These are phyloP conservation scores for Coriaria nepalensis DNA, from an alignment of 306 rosid species.

Conservation along the genomic window DNA sequence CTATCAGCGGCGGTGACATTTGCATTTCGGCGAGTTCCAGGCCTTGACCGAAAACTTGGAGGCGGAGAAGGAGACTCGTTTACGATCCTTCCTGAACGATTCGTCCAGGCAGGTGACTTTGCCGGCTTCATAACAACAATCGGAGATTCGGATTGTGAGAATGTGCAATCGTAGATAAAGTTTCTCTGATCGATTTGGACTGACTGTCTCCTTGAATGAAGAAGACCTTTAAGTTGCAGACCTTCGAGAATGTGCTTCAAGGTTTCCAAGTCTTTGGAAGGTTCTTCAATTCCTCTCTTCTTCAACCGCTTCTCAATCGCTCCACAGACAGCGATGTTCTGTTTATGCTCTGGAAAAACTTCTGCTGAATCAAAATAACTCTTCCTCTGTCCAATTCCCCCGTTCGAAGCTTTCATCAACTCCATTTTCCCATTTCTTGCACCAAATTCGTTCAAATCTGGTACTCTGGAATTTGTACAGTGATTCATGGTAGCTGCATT, in stretches of 20 bases:
- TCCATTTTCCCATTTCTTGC: conserved; percentile 19
- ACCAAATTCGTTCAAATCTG: conserved; percentile 12
- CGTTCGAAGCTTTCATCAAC: conserved; percentile 18
- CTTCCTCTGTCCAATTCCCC: conserved; percentile 55
- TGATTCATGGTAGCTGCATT: conserved; percentile 5
- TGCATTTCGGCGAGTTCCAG: neutral
- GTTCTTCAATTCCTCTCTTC: conserved; percentile 70
- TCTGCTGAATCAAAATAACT: conserved; percentile 69
- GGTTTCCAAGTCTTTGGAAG: conserved; percentile 60
- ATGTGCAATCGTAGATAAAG: conserved; percentile 7
- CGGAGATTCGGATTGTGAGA: conserved; percentile 31
- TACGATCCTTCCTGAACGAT: conserved; percentile 20
- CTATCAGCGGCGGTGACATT: conserved; percentile 9
- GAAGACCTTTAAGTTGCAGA: conserved; percentile 78
- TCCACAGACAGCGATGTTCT: conserved; percentile 33
- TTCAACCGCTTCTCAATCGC: conserved; percentile 60
- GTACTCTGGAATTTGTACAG: conserved; percentile 15
- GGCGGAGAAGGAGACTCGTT: conserved; percentile 32
- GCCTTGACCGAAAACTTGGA: conserved; percentile 31
- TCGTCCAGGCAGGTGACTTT: conserved; percentile 20
- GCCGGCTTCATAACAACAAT: conserved; percentile 59
- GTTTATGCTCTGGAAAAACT: conserved; percentile 68
- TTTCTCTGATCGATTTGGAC: conserved; percentile 24
- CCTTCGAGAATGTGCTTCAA: conserved; percentile 72
- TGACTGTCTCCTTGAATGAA: conserved; percentile 39